Evolutionary conservation across 305 asterid genomes (phyloP).

Genomic region (Fraxinus latifolia): DNA sequence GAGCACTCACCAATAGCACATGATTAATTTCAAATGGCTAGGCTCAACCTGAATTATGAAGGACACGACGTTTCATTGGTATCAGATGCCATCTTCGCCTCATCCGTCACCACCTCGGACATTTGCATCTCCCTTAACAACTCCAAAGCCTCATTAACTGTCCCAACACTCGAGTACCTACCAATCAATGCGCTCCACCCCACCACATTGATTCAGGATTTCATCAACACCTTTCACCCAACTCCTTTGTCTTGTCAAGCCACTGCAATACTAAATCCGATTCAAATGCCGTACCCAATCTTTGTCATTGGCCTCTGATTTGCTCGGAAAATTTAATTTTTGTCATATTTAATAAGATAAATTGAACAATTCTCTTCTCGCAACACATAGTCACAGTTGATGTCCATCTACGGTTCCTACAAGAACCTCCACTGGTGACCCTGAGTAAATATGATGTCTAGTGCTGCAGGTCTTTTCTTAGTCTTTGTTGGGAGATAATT

Average conservation of each 20-base stretch:
- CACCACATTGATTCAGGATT: background rate
- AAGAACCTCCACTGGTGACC: background rate
- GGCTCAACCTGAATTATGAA: slow-evolving; percentile 50
- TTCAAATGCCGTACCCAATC: background rate
- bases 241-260: background rate
- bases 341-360: background rate
- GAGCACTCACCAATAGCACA: slow-evolving; percentile 56
- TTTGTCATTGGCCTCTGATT: background rate
- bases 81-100: background rate
- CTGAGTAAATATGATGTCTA: background rate
- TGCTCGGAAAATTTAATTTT: background rate
- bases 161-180: background rate
- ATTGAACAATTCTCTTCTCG: background rate
- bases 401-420: background rate
- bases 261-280: background rate
- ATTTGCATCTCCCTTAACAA: background rate
- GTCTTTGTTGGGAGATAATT: background rate
- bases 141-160: background rate
- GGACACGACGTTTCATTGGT: background rate
- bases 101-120: background rate
- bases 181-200: background rate
- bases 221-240: background rate
- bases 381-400: background rate
- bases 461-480: background rate
- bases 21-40: slow-evolving; percentile 53